Base-by-base conservation (phyloP, 2,329 filamentous ascomycete genomes). In the Stenocarpella maydis region DNA sequence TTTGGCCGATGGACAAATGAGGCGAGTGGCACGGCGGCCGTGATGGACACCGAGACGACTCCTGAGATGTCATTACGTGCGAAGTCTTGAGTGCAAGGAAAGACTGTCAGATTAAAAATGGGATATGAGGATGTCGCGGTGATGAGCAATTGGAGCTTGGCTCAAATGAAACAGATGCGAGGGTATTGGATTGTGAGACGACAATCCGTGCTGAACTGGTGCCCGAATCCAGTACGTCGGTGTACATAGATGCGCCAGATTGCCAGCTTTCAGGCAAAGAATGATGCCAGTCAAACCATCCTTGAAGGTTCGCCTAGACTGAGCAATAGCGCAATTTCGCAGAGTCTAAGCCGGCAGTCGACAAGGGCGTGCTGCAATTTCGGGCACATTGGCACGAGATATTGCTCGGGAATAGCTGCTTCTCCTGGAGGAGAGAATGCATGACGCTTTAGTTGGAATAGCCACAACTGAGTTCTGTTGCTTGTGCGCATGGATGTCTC, bases 291-390 rank as follows among this genome's bases (percentile, higher is more conserved):
- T 37, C 28, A 34, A 63, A 49, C 58, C 58, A 14, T 49, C 58
- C 10, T 31, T 63, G 41, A 63, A 63, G 58, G 58, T 63, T 63
- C 43, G 28, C 28, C 28, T 49, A 63, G 58, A 49, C 58, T 49
- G 28, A 49, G 24, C 12, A 49, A 37, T 63, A 63, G 58, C 34
- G 58, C 28, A 19, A 37, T 63, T 43, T 49, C 24, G 26, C 34
- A 45, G 28, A 34, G 58, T 28, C 58, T 24, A 19, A 43, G 28
- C 21, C 58, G 28, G 43, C 28, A 49, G 14, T 7, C 28, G 58
- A 61, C 41, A 8, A 10, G 28, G 47, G 58, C n/a, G 8, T 47
- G 26, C 12, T 21, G 34, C 7, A 37, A 26, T 5, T 15, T 15
- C 21, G 10, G n/a, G 8, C 5, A 17, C 45, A 39, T 15, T 47